A percentile compares a stretch with the other conserved stretches of the same genome.
Conservation (phyloP, 495 filamentous ascomycete genomes). For the Saxispiralis lemnorum region DNA sequence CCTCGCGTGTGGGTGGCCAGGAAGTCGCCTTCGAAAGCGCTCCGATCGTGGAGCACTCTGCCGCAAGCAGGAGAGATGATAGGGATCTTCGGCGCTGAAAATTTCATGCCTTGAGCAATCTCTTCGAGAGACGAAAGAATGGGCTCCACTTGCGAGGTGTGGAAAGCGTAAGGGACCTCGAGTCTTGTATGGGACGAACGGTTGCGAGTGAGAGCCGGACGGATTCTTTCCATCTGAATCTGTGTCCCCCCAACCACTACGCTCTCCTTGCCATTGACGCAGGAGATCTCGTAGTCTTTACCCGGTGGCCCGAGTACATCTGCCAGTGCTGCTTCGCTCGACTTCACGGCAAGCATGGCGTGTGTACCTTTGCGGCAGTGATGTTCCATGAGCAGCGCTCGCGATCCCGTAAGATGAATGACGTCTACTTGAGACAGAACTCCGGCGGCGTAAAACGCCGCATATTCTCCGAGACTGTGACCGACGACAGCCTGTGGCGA, state of each 20-base stretch:
- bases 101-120: slow-evolving; percentile 7
- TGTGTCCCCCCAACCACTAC: slow-evolving; percentile 22
- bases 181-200: slow-evolving; percentile 31
- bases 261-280: slow-evolving; percentile 21
- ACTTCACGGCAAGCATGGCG: slow-evolving; percentile 22
- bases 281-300: slow-evolving; percentile 21
- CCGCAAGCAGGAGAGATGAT: slow-evolving; percentile 17
- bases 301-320: neutral
- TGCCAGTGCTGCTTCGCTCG: neutral
- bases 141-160: slow-evolving; percentile 19
- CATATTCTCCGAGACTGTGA: slow-evolving; percentile 21
- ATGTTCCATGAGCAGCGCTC: slow-evolving; percentile 11
- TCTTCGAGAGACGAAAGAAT: slow-evolving; percentile 13
- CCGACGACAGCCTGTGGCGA: slow-evolving; percentile 20
- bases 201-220: slow-evolving; percentile 4
- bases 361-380: slow-evolving; percentile 7
- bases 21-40: slow-evolving; percentile 30
- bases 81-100: slow-evolving; percentile 12
- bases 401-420: slow-evolving; percentile 12
- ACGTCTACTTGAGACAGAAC: slow-evolving; percentile 12
- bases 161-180: slow-evolving; percentile 29
- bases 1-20: slow-evolving; percentile 50
- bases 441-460: slow-evolving; percentile 16
- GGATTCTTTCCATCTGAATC: slow-evolving; percentile 11
- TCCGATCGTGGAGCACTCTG: slow-evolving; percentile 11